Base-by-base conservation (phyloP, 192 early-diverging fungal genomes). In the Coemansia sp. region DNA sequence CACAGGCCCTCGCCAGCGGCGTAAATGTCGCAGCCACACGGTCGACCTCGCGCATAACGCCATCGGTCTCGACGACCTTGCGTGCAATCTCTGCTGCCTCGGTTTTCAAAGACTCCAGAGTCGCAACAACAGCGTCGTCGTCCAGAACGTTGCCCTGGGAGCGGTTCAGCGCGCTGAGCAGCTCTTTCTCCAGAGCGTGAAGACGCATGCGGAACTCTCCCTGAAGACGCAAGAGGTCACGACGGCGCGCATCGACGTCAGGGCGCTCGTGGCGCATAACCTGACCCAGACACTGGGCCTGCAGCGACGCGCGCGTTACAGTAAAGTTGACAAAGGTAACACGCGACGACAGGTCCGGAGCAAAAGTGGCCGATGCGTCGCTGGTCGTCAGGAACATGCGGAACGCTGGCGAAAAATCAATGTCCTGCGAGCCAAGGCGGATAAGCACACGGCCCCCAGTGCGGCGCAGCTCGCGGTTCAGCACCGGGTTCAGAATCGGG, bases 281-380 rank as follows among this genome's bases (percentile, higher is more conserved):
- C 80, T 94, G 89, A 69, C 94, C 91, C 76, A 99, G 82, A 81
- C 98, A 98, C 84, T 99, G 98, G 64, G 91, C 94, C 78, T 98
- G 96, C 61, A 99, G 83, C 81, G 93, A 95, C 40, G 91, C 89
- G 28, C 95, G 89, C 16, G 98, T 99, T 17, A 99, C 93, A 1
- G 97, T 96, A 70, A 99, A 99, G 89, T 99, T 99, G 50, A 99
- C 95, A 83, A 99, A 96, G 2, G 98, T 99, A 4, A 98, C 96
- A 48, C 98, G 91, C 68, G 89, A 91, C 85, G 91, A 96, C 17
- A 99, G 88, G 70, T 99, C 98, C 0, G 98, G 95, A n/a, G 93
- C 84, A 85, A 99, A 97, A 73, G 84, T 81, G 34, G 95, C 92
- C 3, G 93, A 90, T 14, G 98, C 93, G 71, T 99, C 95, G 64